Base-by-base conservation (phyloP, 208 protist genomes). In the Acanthamoeba culbertsoni region DNA sequence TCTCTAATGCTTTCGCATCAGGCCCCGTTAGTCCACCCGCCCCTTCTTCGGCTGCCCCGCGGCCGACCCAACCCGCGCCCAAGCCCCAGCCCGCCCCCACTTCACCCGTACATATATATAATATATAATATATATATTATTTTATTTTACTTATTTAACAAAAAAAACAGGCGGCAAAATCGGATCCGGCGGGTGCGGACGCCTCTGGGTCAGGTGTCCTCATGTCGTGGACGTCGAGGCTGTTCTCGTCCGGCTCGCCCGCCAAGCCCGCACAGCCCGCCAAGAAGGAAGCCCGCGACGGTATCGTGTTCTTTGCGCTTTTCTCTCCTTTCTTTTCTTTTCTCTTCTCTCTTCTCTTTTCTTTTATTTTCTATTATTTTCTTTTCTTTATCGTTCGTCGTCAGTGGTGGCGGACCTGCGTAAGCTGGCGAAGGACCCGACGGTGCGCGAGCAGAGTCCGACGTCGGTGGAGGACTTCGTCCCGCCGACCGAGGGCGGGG, bases 151-250 rank as follows among this genome's bases (percentile, higher is more conserved):
- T n/a, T 40, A 28, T 40, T 40, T 37, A 73, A 7, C 12, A 28
- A 73, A 10, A n/a, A n/a, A n/a, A 14, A 12, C 28, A 77, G 31
- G 35, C 40, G 4, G 40, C 31, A 12, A 77, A 86, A 42, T 2
- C 75, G 6, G 23, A 57, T 7, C 75, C 43, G 28, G 14, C 28
- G 14, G 28, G 33, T 8, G 7, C 59, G 12, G 16, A 3, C 14
- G 51, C 31, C 43, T 42, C 31, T n/a, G n/a, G n/a, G n/a, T n/a
- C n/a, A 3, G 77, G 51, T 20, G 77, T 42, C 43, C 6, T 88
- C 77, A 88, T 63, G 77, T 88, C 77, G 43, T 88, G 77, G 77
- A 88, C 77, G 10, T 88, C 77, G 33, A 88, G 40, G 31, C 28
- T 88, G 10, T 88, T 88, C 51, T 31, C 48, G 2, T 55, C n/a